Conservation (phyloP, 306 rosid genomes). For the Fragaria nilgerrensis region DNA sequence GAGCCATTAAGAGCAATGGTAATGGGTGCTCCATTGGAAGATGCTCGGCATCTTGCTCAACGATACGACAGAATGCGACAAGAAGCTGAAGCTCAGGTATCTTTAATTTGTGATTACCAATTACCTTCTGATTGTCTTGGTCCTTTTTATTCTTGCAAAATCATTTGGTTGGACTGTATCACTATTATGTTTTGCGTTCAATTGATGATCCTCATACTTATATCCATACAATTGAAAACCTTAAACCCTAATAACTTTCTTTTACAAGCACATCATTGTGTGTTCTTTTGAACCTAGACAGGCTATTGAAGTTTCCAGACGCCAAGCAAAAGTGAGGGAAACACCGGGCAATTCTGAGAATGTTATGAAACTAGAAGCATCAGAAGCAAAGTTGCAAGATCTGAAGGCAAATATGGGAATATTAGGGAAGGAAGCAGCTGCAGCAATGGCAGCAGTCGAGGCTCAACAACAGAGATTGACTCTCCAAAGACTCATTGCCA, state of each 20-base stretch:
- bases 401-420: slow-evolving; percentile 82
- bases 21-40: slow-evolving; percentile 91
- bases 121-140: background rate
- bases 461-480: slow-evolving; percentile 97
- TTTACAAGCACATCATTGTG: slow-evolving; percentile 35
- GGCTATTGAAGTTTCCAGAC: slow-evolving; percentile 93
- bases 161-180: background rate
- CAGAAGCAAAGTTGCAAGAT: slow-evolving; percentile 82
- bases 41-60: slow-evolving; percentile 94
- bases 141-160: background rate
- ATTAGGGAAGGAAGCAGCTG: slow-evolving; percentile 96
- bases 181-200: background rate
- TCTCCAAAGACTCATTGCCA: slow-evolving; percentile 90
- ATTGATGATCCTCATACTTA: background rate
- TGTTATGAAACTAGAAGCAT: slow-evolving; percentile 77
- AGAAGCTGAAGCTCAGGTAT: slow-evolving; percentile 94
- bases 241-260: slow-evolving; percentile 8
- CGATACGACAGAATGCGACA: slow-evolving; percentile 94
- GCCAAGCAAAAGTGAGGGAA: slow-evolving; percentile 84
- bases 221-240: slow-evolving; percentile 5
- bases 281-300: slow-evolving; percentile 67
- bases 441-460: slow-evolving; percentile 99
- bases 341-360: slow-evolving; percentile 73
- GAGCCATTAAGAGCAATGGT: slow-evolving; percentile 96
- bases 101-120: slow-evolving; percentile 18